These are phyloP conservation scores for Verticillium dahliae DNA, from an alignment of 2,329 filamentous ascomycete species.

Conservation along the genomic window DNA sequence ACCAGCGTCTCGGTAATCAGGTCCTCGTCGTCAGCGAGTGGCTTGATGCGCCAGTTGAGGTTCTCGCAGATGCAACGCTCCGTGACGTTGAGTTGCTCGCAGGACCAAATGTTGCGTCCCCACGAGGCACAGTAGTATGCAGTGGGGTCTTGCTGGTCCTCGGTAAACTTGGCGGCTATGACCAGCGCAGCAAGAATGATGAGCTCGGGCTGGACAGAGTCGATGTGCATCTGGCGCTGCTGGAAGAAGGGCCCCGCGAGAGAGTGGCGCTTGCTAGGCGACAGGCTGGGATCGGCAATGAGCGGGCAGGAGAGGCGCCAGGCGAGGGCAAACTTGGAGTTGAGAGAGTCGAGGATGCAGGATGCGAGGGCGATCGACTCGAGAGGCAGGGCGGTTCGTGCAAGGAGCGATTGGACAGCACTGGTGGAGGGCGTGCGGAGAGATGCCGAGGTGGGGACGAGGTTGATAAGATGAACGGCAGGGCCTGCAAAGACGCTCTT, in stretches of 20 bases:
- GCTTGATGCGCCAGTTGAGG: slow-evolving; percentile 56
- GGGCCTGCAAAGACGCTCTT: slow-evolving; percentile 39
- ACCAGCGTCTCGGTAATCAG: slow-evolving; percentile 53
- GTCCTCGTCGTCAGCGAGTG: slow-evolving; percentile 48
- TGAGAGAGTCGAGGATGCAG: slow-evolving; percentile 60
- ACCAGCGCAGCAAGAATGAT: slow-evolving; percentile 57
- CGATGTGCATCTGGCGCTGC: slow-evolving; percentile 45
- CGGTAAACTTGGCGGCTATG: slow-evolving; percentile 59
- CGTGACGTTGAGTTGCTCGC: slow-evolving; percentile 56
- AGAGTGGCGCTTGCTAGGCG: slow-evolving; percentile 39
- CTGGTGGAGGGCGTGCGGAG: slow-evolving; percentile 50
- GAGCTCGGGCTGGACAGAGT: slow-evolving; percentile 54
- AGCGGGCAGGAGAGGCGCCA: slow-evolving; percentile 57
- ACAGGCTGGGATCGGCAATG: slow-evolving; percentile 13
- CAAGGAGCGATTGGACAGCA: slow-evolving; percentile 54
- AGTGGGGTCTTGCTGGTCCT: slow-evolving; percentile 50
- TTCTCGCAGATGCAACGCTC: slow-evolving; percentile 60
- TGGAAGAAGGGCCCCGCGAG: slow-evolving; percentile 30
- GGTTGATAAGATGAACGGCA: slow-evolving; percentile 59
- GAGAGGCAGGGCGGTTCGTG: slow-evolving; percentile 49
- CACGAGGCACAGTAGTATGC: slow-evolving; percentile 46
- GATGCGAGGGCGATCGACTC: slow-evolving; percentile 59
- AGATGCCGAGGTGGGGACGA: slow-evolving; percentile 58
- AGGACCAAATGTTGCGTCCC: slow-evolving; percentile 51
- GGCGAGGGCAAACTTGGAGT: slow-evolving; percentile 53